Evolutionary conservation across 768 basidiomycete species (phyloP).

Genomic region (Termitomyces titanicus): DNA sequence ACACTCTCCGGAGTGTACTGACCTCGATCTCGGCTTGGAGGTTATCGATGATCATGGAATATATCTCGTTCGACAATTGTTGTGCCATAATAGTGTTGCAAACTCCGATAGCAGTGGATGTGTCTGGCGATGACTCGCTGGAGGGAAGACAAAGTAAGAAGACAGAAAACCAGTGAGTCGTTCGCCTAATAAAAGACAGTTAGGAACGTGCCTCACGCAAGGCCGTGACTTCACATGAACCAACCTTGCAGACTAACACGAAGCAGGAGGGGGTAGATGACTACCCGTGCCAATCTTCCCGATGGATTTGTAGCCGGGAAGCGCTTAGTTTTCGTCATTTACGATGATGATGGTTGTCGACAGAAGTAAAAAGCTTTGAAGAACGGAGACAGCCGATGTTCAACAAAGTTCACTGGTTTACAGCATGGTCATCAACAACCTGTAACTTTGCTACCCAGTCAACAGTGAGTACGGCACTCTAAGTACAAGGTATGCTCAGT

Average conservation of each 20-base stretch:
- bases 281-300: not conserved
- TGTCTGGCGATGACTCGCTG: not conserved
- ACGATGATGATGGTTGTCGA: conserved; percentile 1
- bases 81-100: conserved; percentile 1
- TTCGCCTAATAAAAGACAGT: conserved; percentile 1
- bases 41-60: not conserved
- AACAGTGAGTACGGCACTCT: too few relatives aligned
- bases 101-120: not conserved
- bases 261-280: not conserved
- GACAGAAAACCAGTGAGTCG: not conserved
- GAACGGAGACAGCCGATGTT: conserved; percentile 8
- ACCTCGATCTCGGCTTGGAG: conserved; percentile 3
- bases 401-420: not conserved
- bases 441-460: not conserved
- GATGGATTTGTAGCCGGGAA: not conserved
- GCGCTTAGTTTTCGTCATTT: conserved; percentile 1
- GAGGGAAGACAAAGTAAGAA: not conserved
- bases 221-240: not conserved
- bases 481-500: not conserved
- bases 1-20: not conserved
- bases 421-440: not conserved
- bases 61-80: conserved; percentile 1
- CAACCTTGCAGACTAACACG: not conserved
- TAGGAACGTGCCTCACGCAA: conserved; percentile 8
- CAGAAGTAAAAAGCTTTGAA: conserved; percentile 1